These are phyloP conservation scores for Lomentospora prolificans DNA, from an alignment of 2,329 filamentous ascomycete genomes.

Conservation along the genomic window DNA sequence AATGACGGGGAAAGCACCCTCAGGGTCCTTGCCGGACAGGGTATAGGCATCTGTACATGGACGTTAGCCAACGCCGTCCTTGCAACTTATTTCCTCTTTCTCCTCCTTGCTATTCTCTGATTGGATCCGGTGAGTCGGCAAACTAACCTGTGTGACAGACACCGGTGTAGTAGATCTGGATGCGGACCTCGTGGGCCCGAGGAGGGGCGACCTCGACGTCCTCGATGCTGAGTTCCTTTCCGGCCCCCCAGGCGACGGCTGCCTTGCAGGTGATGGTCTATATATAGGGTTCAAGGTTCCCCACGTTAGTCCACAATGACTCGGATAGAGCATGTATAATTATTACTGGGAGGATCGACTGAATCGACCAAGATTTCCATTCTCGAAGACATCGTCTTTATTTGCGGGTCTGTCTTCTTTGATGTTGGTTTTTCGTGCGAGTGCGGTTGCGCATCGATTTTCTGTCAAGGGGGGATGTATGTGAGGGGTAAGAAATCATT, in stretches of 20 bases:
- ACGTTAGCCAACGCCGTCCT: not conserved
- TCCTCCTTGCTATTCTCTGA: not conserved
- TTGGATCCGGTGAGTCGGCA: not conserved
- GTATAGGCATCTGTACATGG: constrained; percentile 69
- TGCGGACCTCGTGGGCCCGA: constrained; percentile 87
- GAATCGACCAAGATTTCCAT: not conserved
- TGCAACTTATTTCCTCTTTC: not conserved
- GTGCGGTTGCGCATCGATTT: too few species aligned
- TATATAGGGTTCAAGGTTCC: not conserved
- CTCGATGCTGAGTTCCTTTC: constrained; percentile 80
- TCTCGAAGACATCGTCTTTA: not conserved
- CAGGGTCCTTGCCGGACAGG: constrained; percentile 90
- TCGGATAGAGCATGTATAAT: too few species aligned
- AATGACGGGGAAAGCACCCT: constrained; percentile 85
- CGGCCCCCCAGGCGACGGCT: constrained; percentile 94
- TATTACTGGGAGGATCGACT: too few species aligned
- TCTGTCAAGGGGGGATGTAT: too few species aligned
- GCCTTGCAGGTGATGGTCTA: constrained; percentile 96
- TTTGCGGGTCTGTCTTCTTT: not conserved
- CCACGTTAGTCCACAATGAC: not conserved
- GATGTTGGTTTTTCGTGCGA: too few species aligned
- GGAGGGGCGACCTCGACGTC: constrained; percentile 87
- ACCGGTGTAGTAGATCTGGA: constrained; percentile 94
- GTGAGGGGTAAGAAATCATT: not conserved
- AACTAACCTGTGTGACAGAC: constrained; percentile 87